Evolutionary conservation across 371 early-diverging fungal genomes (phyloP).

Genomic region (Syncephalis plumigaleata): DNA sequence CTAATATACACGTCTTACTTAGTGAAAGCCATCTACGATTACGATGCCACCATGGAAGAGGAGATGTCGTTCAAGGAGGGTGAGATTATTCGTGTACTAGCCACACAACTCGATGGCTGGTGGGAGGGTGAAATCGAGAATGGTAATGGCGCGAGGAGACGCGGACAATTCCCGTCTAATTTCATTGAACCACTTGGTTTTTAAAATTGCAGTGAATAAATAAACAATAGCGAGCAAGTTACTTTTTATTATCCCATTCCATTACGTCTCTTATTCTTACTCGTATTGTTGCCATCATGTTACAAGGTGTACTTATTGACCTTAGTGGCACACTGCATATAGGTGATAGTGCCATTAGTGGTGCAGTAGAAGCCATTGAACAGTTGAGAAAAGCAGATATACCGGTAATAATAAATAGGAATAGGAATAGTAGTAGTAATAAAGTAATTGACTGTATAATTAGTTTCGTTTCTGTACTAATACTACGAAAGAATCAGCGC

Average conservation of each 20-base stretch:
- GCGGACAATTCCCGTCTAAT: constrained; percentile 43
- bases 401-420: constrained; percentile 15
- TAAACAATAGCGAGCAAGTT: background rate
- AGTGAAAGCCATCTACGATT: constrained; percentile 75
- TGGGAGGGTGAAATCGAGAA: constrained; percentile 51
- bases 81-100: constrained; percentile 53
- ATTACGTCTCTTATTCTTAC: too few species aligned
- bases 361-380: constrained; percentile 44
- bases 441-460: background rate
- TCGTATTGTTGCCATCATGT: too few species aligned
- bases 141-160: constrained; percentile 5
- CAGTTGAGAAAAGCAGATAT: constrained; percentile 36
- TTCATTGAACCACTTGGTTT: constrained; percentile 26
- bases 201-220: constrained; percentile 1
- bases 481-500: constrained; percentile 58
- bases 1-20: background rate
- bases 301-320: constrained; percentile 50
- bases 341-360: constrained; percentile 43
- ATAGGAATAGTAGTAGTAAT: background rate
- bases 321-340: constrained; percentile 68
- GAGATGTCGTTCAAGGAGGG: constrained; percentile 61
- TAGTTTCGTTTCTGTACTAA: constrained; percentile 56
- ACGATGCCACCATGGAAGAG: constrained; percentile 53
- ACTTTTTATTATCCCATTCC: too few species aligned
- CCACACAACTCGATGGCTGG: constrained; percentile 44